Conservation (phyloP, 768 basidiomycete species). For the Paxillus involutus region DNA sequence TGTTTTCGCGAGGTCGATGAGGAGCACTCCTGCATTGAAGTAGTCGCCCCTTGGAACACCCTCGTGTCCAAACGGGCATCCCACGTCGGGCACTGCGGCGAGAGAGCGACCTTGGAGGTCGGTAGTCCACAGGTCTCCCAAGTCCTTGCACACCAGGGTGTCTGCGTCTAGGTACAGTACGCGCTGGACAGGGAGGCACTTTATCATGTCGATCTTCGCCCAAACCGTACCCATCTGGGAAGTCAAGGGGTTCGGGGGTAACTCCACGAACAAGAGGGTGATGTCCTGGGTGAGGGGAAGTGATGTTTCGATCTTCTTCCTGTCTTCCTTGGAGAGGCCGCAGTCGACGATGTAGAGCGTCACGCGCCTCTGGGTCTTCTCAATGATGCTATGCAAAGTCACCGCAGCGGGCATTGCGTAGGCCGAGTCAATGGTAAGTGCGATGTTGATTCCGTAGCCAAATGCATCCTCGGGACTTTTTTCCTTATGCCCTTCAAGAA, state of each 20-base stretch:
- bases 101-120: slow-evolving; percentile 42
- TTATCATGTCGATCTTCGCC: slow-evolving; percentile 52
- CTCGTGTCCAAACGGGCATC: slow-evolving; percentile 47
- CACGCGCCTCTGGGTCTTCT: slow-evolving; percentile 37
- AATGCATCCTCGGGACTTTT: slow-evolving; percentile 22
- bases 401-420: slow-evolving; percentile 53
- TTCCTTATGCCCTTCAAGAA: slow-evolving; percentile 10
- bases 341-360: slow-evolving; percentile 52
- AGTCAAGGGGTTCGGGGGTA: slow-evolving; percentile 32
- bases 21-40: slow-evolving; percentile 57
- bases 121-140: slow-evolving; percentile 44
- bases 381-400: slow-evolving; percentile 41
- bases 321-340: slow-evolving; percentile 39
- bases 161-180: slow-evolving; percentile 57
- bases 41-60: slow-evolving; percentile 35
- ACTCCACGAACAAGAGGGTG: slow-evolving; percentile 43
- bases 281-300: slow-evolving; percentile 26
- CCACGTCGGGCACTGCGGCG: slow-evolving; percentile 49
- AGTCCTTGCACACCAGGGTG: slow-evolving; percentile 40
- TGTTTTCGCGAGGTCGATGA: slow-evolving; percentile 46
- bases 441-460: slow-evolving; percentile 50
- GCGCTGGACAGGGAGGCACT: slow-evolving; percentile 47
- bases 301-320: slow-evolving; percentile 30
- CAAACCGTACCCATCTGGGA: slow-evolving; percentile 35
- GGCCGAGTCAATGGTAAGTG: slow-evolving; percentile 38